phyloP scores from a whole-genome alignment of 1,139 yeast genomes.

The Blastobotrys malaysiensis region DNA sequence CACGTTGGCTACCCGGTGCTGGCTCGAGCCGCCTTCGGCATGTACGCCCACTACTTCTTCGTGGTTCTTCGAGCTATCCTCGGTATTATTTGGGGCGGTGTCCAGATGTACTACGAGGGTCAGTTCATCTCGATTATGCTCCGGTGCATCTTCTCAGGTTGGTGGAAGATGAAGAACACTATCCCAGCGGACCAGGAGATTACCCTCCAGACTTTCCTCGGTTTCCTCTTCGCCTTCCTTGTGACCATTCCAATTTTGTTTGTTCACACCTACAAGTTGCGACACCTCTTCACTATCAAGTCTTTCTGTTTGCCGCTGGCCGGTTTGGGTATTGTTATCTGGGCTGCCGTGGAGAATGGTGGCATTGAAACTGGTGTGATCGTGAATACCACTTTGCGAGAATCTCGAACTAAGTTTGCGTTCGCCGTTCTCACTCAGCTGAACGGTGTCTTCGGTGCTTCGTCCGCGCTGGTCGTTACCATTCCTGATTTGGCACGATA shows the following conservation, averaged over 20 bases:
- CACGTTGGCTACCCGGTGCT: constrained; percentile 22
- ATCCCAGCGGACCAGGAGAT: constrained; percentile 39
- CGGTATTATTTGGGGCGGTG: constrained; percentile 30
- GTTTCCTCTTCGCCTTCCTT: constrained; percentile 67
- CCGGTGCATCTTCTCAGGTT: constrained; percentile 59
- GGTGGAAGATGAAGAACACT: constrained; percentile 47
- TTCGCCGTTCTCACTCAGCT: constrained; percentile 18
- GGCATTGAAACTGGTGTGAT: constrained; percentile 26
- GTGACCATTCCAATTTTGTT: constrained; percentile 63
- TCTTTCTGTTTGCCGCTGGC: constrained; percentile 67
- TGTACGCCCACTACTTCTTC: constrained; percentile 23
- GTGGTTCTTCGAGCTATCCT: constrained; percentile 26
- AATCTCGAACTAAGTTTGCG: constrained; percentile 17
- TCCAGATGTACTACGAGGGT: constrained; percentile 30
- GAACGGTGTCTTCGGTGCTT: constrained; percentile 31
- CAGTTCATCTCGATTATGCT: constrained; percentile 54
- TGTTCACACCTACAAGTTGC: constrained; percentile 66
- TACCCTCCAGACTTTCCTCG: constrained; percentile 38
- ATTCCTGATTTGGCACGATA: constrained; percentile 35
- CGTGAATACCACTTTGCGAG: constrained; percentile 14
- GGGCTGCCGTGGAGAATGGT: constrained; percentile 26
- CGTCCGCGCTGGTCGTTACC: constrained; percentile 34
- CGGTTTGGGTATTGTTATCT: constrained; percentile 40
- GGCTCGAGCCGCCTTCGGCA: constrained; percentile 20
- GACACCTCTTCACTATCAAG: constrained; percentile 69